Conservation (phyloP, 305 asterid species). For the Fraxinus xanthoxyloides region DNA sequence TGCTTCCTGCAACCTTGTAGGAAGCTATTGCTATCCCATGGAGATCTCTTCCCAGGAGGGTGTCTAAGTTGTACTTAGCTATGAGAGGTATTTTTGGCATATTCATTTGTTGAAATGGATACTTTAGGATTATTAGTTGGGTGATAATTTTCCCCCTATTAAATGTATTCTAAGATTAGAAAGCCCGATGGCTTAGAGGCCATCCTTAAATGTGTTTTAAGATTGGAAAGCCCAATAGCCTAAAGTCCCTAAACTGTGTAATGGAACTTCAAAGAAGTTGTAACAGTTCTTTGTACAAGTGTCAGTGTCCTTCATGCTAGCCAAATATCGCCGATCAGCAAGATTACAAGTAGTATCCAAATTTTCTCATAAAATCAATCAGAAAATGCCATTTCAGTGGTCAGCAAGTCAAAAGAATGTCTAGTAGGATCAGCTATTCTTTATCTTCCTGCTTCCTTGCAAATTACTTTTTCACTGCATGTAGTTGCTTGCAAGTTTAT, state of each 20-base stretch:
- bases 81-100: slow-evolving; percentile 63
- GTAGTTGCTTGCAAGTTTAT: background rate
- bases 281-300: background rate
- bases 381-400: background rate
- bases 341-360: background rate
- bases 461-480: background rate
- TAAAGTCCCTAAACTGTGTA: background rate
- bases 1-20: slow-evolving; percentile 33
- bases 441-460: background rate
- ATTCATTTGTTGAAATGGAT: background rate
- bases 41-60: slow-evolving; percentile 79
- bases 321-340: background rate
- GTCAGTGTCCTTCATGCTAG: background rate
- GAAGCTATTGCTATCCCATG: slow-evolving; percentile 86
- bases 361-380: background rate
- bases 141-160: background rate
- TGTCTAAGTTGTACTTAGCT: slow-evolving; percentile 79
- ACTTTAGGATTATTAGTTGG: slow-evolving; percentile 4
- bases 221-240: background rate
- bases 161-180: background rate
- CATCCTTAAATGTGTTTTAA: background rate
- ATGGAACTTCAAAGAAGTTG: background rate
- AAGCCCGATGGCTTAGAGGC: background rate
- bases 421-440: background rate
- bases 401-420: background rate